phyloP scores from a whole-genome alignment of 1,284 basidiomycete genomes.

The Apiotrichum brassicae region DNA sequence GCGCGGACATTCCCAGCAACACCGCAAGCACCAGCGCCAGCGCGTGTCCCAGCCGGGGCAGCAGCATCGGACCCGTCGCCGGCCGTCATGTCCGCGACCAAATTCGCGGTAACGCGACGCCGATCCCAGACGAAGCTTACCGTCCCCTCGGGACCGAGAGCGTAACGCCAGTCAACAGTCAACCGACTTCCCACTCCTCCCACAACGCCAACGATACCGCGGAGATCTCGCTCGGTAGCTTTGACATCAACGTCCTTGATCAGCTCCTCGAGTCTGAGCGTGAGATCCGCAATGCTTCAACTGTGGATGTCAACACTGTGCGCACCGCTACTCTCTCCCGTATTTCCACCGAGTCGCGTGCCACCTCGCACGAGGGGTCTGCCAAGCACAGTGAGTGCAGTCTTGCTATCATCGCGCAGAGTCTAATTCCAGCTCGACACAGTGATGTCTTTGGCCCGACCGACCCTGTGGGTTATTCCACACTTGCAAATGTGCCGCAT shows the following conservation, averaged over 20 bases:
- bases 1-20: not conserved
- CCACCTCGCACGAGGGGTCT: no score
- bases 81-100: no score
- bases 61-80: not conserved
- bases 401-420: not conserved
- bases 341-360: not conserved
- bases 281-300: no score
- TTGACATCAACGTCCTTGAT: not conserved
- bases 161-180: no score
- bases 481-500: no score
- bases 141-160: no score
- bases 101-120: not conserved
- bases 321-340: not conserved
- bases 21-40: not conserved
- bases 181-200: not conserved
- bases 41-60: not conserved
- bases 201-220: not conserved
- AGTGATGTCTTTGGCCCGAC: not conserved
- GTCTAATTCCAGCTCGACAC: not conserved
- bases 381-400: conserved; percentile 1
- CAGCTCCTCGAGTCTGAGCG: not conserved
- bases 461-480: no score
- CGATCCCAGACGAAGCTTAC: no score
- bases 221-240: not conserved
- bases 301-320: not conserved